A percentile compares a stretch with the other conserved stretches of the same genome.
Evolutionary conservation across 345 rosid species (phyloP).

Genomic region (Eutrema japonicum): DNA sequence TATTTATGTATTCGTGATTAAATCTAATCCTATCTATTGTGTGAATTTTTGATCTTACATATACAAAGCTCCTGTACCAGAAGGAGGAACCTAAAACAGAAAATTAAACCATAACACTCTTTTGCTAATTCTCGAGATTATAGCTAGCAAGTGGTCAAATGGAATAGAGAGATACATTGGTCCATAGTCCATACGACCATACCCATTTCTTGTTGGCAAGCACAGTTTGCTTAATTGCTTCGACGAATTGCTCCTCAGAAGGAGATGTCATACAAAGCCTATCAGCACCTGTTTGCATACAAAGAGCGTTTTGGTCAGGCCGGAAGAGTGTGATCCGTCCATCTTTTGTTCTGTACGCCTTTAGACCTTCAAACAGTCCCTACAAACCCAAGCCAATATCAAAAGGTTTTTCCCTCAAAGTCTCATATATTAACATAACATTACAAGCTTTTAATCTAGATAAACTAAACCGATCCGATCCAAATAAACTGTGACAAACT

Average conservation of each 20-base stretch:
- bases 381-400: constrained; percentile 28
- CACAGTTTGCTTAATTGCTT: constrained; percentile 54
- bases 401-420: neutral
- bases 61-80: constrained; percentile 67
- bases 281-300: constrained; percentile 62
- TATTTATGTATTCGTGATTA: no score
- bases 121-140: neutral
- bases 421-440: neutral
- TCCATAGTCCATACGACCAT: constrained; percentile 11
- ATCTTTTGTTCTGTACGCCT: constrained; percentile 58
- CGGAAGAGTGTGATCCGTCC: constrained; percentile 55
- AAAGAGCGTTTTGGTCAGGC: constrained; percentile 57
- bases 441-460: neutral
- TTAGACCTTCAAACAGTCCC: constrained; percentile 64
- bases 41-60: no score
- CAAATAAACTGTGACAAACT: no score
- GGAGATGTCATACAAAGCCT: constrained; percentile 66
- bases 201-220: constrained; percentile 66
- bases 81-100: constrained; percentile 58
- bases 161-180: neutral
- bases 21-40: no score
- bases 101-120: neutral
- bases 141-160: neutral
- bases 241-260: constrained; percentile 53
- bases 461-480: no score